Base-by-base conservation (phyloP, 225 moss, liverwort and hornwort genomes). In the Pleurozium schreberi region DNA sequence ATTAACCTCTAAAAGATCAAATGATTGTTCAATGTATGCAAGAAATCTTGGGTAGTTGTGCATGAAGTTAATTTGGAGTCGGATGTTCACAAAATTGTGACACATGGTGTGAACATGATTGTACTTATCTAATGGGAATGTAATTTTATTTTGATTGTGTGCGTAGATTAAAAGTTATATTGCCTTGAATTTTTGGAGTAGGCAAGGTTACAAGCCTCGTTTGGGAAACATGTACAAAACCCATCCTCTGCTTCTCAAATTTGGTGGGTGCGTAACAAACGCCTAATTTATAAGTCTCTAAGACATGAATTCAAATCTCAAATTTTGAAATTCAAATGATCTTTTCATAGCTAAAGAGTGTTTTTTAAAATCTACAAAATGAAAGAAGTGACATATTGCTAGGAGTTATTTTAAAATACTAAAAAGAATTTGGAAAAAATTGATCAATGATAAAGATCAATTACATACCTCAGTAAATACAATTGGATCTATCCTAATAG, bases 21-120 rank as follows among this genome's bases (percentile, higher is more conserved):
- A 1, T 49, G 30, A 47, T 0, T 1, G 0, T 31, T 47, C 1
- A 49, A 7, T 7, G 11, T 31, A 30, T 0, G 2, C 19, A 49
- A 8, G 49, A 49, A 49, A 19, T 47, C 7, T 18, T 0, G 2
- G 11, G 4, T 74, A 13, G 20, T 11, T 33, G 11, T 19, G 20
- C 1, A 49, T 33, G 12, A 33, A 49, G 12, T 75, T 11, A 33
- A 31, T 5, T 50, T 75, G 12, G 8, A 5, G 50, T 50, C 0
- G 20, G 75, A 33, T 20, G 21, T 75, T 75, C 21, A 12, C 2
- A 1, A 20, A 12, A 33, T 75, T 50, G 12, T 12, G 20, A 21
- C 13, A 33, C 8, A 75, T 20, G 33, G 20, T 75, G 12, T 50
- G 8, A 20, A 33, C 12, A 33, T 75, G n/a, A n/a, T n/a, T n/a